Conservation (phyloP, 2,329 filamentous ascomycete species). For the Diplodia corticola region DNA sequence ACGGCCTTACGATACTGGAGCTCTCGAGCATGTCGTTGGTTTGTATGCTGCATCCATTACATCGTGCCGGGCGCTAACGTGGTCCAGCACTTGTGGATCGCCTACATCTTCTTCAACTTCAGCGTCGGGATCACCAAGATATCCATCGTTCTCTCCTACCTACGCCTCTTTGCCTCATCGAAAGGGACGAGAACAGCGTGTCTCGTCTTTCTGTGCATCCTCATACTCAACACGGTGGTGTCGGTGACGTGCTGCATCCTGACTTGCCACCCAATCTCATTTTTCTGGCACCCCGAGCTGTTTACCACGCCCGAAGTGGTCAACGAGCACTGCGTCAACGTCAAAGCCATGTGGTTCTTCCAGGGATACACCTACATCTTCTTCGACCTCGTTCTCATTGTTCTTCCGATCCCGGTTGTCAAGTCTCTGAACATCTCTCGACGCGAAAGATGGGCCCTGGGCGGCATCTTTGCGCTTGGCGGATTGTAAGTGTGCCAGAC, state of each 20-base stretch:
- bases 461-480: conserved; percentile 38
- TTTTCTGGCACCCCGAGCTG: not conserved
- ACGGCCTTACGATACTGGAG: not conserved
- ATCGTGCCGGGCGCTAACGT: not conserved
- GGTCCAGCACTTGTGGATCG: conserved; percentile 1
- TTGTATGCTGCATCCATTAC: not conserved
- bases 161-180: conserved; percentile 56
- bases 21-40: not conserved
- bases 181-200: conserved; percentile 49
- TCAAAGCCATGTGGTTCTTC: conserved; percentile 33
- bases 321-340: conserved; percentile 28
- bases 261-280: not conserved
- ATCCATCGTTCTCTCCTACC: conserved; percentile 56
- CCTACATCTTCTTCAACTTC: conserved; percentile 49
- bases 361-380: conserved; percentile 37
- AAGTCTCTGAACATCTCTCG: conserved; percentile 32
- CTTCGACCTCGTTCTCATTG: conserved; percentile 35
- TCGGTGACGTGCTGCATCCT: not conserved
- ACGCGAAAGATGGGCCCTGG: conserved; percentile 33
- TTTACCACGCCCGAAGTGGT: not conserved
- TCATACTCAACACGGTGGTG: conserved; percentile 29
- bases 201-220: conserved; percentile 47
- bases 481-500: conserved; percentile 28
- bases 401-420: conserved; percentile 37
- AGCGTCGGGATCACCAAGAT: conserved; percentile 56